Conservation (phyloP, 2,329 filamentous ascomycete genomes). For the Ramichloridium luteum region DNA sequence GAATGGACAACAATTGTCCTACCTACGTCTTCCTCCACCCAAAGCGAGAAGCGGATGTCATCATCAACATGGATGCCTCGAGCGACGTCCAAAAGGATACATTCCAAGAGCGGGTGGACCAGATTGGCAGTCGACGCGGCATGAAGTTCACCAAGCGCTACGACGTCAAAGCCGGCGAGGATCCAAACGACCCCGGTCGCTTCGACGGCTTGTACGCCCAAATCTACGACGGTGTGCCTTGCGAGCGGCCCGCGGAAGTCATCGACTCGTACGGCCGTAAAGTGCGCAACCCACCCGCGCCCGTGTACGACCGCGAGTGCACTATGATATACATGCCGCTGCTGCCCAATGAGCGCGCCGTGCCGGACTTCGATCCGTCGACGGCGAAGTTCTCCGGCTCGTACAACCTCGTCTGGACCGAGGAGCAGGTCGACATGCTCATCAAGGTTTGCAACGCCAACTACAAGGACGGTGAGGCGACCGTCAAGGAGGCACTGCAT, state of each 20-base stretch:
- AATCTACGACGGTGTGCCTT: conserved; percentile 18
- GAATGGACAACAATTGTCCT: conserved; percentile 28
- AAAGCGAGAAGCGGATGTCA: conserved; percentile 19
- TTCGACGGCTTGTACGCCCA: conserved; percentile 24
- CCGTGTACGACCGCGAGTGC: conserved; percentile 13
- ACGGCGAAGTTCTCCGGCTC: conserved; percentile 23
- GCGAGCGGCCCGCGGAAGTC: conserved; percentile 16
- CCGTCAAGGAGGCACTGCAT: conserved; percentile 16
- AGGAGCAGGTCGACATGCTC: conserved; percentile 24
- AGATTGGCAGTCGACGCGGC: conserved; percentile 23
- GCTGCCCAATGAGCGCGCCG: conserved; percentile 23
- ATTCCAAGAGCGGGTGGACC: conserved; percentile 22
- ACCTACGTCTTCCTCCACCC: conserved; percentile 21
- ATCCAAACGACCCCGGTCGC: conserved; percentile 17
- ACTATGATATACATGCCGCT: conserved; percentile 25
- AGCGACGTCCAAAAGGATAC: conserved; percentile 25
- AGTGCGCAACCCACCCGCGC: conserved; percentile 21
- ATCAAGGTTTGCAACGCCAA: conserved; percentile 20
- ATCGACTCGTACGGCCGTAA: conserved; percentile 21
- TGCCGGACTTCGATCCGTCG: conserved; percentile 21
- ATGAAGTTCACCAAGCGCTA: conserved; percentile 22
- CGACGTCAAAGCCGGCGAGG: conserved; percentile 13
- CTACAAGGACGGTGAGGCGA: conserved; percentile 16
- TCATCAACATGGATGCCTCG: conserved; percentile 25
- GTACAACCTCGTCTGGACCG: conserved; percentile 25